Percentiles rank a stretch among this genome's conserved stretches.
These are phyloP conservation scores for Irpex lacteus DNA, from an alignment of 1,284 basidiomycete species.

Conservation along the genomic window DNA sequence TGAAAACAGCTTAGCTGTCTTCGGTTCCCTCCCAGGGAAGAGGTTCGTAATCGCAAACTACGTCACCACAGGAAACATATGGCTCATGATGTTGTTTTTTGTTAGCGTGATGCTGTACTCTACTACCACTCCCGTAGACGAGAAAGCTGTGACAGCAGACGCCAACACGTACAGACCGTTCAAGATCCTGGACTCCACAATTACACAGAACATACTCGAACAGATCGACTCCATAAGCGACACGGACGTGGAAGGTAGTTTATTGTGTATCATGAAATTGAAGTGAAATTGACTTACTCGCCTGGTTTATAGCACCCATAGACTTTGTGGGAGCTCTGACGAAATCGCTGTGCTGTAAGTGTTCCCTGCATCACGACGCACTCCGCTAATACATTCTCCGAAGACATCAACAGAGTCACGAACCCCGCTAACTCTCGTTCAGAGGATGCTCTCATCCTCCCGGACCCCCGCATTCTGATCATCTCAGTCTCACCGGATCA, in stretches of 20 bases:
- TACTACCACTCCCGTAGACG: slow-evolving; percentile 45
- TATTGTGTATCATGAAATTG: not conserved
- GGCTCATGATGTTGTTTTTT: not conserved
- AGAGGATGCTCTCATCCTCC: slow-evolving; percentile 43
- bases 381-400: not conserved
- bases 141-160: slow-evolving; percentile 47
- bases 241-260: slow-evolving; percentile 46
- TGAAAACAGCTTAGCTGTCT: slow-evolving; percentile 91
- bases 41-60: slow-evolving; percentile 45
- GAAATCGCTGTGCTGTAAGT: slow-evolving; percentile 87
- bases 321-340: slow-evolving; percentile 85
- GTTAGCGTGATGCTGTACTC: slow-evolving; percentile 73
- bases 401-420: slow-evolving; percentile 83
- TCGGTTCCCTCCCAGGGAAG: slow-evolving; percentile 82
- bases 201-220: slow-evolving; percentile 61
- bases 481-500: slow-evolving; percentile 90
- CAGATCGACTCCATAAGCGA: slow-evolving; percentile 56
- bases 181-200: slow-evolving; percentile 64
- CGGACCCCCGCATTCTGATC: slow-evolving; percentile 85
- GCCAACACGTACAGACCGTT: slow-evolving; percentile 86
- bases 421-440: slow-evolving; percentile 34
- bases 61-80: slow-evolving; percentile 3
- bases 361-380: not conserved
- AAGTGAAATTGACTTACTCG: slow-evolving; percentile 10
- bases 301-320: slow-evolving; percentile 47